A percentile compares a stretch with the other conserved stretches of the same genome.
Evolutionary conservation across 768 basidiomycete species (phyloP).

Genomic region (Multifurca ochricompacta): DNA sequence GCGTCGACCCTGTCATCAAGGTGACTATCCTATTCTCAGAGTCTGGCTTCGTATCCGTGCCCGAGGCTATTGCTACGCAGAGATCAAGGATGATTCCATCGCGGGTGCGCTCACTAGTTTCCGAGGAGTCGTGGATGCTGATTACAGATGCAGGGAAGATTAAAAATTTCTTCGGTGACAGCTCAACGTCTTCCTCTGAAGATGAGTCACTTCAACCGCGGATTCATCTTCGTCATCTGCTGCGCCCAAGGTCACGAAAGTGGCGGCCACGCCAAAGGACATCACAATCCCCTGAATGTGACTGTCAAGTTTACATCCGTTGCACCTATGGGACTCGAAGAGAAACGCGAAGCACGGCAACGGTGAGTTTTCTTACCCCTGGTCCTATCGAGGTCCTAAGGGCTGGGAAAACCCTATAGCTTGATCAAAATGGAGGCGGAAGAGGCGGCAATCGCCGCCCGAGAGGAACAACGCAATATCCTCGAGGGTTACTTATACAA

Average conservation of each 20-base stretch:
- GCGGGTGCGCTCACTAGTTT: conserved; percentile 40
- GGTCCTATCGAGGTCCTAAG: neutral
- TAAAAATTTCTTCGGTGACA: conserved; percentile 77
- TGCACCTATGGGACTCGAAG: conserved; percentile 65
- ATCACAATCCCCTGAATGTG: conserved; percentile 65
- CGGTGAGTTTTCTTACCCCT: conserved; percentile 45
- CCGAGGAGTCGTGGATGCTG: neutral
- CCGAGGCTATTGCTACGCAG: conserved; percentile 75
- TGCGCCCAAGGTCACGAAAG: conserved; percentile 23
- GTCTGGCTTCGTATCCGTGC: conserved; percentile 76
- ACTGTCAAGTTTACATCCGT: conserved; percentile 56
- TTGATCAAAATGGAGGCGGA: conserved; percentile 70
- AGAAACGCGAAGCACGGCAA: conserved; percentile 66
- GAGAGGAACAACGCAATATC: conserved; percentile 85
- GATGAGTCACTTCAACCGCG: conserved; percentile 31
- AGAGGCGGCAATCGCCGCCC: conserved; percentile 66
- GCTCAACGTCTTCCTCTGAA: conserved; percentile 30
- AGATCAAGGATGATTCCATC: conserved; percentile 74
- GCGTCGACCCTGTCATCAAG: conserved; percentile 77
- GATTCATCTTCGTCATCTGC: conserved; percentile 29
- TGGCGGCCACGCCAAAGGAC: conserved; percentile 32
- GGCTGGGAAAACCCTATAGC: conserved; percentile 34
- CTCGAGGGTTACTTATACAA: conserved; percentile 94
- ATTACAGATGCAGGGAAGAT: conserved; percentile 53
- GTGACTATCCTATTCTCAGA: conserved; percentile 78